Conservation (phyloP, 768 basidiomycete species). For the Boletellus ananiceps region DNA sequence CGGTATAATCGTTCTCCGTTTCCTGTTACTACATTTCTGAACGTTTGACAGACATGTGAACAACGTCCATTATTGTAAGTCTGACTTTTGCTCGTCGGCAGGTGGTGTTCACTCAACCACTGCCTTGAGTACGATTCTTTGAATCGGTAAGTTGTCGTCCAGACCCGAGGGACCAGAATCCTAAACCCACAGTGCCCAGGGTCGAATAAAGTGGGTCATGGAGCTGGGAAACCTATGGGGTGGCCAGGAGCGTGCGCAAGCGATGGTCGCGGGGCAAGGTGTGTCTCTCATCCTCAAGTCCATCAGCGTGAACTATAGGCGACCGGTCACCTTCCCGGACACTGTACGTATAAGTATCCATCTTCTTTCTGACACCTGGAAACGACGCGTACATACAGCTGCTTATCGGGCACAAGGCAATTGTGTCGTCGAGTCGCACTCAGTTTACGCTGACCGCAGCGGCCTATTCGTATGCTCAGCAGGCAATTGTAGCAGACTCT, state of each 20-base stretch:
- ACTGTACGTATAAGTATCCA: constrained; percentile 43
- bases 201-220: constrained; percentile 65
- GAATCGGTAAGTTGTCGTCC: constrained; percentile 49
- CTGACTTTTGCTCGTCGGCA: background rate
- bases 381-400: constrained; percentile 36
- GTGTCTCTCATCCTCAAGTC: constrained; percentile 74
- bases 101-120: background rate
- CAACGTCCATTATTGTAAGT: constrained; percentile 65
- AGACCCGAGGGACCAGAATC: background rate
- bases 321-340: constrained; percentile 74
- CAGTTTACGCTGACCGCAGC: constrained; percentile 49
- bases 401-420: constrained; percentile 58
- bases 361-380: background rate
- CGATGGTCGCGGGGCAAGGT: constrained; percentile 59
- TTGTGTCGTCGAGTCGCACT: constrained; percentile 34
- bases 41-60: constrained; percentile 59
- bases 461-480: constrained; percentile 63
- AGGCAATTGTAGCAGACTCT: constrained; percentile 58
- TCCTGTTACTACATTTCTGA: background rate
- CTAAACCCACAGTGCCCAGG: constrained; percentile 32
- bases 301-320: constrained; percentile 58
- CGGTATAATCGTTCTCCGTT: constrained; percentile 39
- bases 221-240: constrained; percentile 56
- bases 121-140: constrained; percentile 53
- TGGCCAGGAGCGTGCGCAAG: constrained; percentile 48